Percentiles rank a stretch among this genome's conserved stretches.
Conservation (phyloP, 257 asterid species). For the Coffea canephora region DNA sequence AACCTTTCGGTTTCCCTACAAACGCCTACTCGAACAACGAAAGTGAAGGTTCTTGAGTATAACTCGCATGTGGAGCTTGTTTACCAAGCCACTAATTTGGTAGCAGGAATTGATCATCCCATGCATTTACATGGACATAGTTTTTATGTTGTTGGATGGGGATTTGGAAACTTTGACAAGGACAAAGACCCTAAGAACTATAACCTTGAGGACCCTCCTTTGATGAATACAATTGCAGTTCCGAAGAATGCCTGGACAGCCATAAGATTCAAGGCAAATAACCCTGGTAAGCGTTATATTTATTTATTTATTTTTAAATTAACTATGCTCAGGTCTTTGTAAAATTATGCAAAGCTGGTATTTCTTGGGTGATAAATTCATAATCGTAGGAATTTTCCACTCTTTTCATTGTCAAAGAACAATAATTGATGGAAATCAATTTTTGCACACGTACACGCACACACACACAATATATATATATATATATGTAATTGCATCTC, state of each 20-base stretch:
- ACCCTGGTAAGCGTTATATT: conserved; percentile 48
- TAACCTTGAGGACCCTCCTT: conserved; percentile 70
- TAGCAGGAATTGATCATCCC: conserved; percentile 61
- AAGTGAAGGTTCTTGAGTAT: conserved; percentile 40
- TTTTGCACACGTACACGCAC: too few relatives aligned
- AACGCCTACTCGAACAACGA: conserved; percentile 27
- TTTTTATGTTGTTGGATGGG: conserved; percentile 63
- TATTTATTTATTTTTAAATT: not conserved
- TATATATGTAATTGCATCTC: too few relatives aligned
- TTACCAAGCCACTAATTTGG: conserved; percentile 50
- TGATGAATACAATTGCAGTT: conserved; percentile 46
- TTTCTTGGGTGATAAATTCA: too few relatives aligned
- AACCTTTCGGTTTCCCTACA: conserved; percentile 18
- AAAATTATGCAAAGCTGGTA: too few relatives aligned
- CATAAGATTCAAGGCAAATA: conserved; percentile 57
- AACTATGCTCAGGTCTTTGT: too few relatives aligned
- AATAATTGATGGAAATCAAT: not conserved
- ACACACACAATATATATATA: too few relatives aligned
- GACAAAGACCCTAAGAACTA: conserved; percentile 42
- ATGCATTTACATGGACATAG: conserved; percentile 79
- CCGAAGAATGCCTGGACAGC: conserved; percentile 63
- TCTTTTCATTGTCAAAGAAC: too few relatives aligned
- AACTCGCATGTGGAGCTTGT: conserved; percentile 55
- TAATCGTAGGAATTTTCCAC: too few relatives aligned
- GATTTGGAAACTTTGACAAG: conserved; percentile 49